phyloP scores from a whole-genome alignment of 257 asterid species.

The Jaltomata sinuosa region DNA sequence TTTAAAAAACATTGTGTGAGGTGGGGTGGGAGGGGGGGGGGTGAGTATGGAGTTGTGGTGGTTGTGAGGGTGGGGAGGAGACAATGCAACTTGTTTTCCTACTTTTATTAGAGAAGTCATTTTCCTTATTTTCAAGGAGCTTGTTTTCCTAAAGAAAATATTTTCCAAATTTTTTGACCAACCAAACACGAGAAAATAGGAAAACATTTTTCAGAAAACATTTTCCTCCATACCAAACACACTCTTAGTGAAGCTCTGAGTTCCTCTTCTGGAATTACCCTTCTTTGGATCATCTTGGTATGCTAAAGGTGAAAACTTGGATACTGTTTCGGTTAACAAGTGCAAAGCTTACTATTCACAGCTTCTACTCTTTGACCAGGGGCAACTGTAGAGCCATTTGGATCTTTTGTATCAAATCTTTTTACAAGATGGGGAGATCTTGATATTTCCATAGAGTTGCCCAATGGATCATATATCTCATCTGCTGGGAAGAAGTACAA shows the following conservation, averaged over 20 bases:
- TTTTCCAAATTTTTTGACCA: too few species aligned
- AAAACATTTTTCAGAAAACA: too few species aligned
- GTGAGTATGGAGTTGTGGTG: too few species aligned
- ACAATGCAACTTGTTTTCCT: too few species aligned
- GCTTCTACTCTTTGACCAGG: conserved; percentile 46
- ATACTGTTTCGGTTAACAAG: not conserved
- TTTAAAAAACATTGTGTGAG: too few species aligned
- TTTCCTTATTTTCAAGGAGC: too few species aligned
- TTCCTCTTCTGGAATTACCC: not conserved
- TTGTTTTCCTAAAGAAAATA: too few species aligned
- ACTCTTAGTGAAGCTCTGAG: not conserved
- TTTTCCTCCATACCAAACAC: too few species aligned
- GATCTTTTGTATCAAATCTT: conserved; percentile 93
- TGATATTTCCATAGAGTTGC: conserved; percentile 80
- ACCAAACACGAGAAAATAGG: too few species aligned
- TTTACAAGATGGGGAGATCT: conserved; percentile 96
- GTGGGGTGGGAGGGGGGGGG: too few species aligned
- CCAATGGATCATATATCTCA: conserved; percentile 53
- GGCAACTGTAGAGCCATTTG: conserved; percentile 93
- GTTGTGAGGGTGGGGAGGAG: too few species aligned
- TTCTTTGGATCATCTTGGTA: not conserved
- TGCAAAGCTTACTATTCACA: conserved; percentile 3
- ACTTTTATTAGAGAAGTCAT: too few species aligned
- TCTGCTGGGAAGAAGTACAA: conserved; percentile 71
- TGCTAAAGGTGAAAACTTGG: not conserved